Base-by-base conservation (phyloP, 768 basidiomycete genomes). In the Coprinellus micaceus region DNA sequence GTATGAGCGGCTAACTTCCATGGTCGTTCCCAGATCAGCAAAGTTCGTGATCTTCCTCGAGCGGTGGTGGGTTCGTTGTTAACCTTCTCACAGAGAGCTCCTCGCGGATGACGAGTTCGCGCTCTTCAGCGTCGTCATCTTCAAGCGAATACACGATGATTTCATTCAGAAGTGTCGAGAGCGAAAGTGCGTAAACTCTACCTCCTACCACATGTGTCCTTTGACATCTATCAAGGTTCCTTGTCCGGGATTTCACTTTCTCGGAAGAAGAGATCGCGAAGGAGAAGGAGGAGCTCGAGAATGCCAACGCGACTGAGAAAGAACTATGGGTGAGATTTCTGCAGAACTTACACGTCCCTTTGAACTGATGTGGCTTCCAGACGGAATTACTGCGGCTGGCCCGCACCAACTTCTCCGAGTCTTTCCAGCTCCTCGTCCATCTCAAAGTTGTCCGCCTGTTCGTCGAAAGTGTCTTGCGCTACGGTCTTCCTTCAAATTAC, bases 291-390 rank as follows among this genome's bases (percentile, higher is more conserved):
- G 96, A 96, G 50, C 74, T 97, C 12, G 82, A 85, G 29, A 77
- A 77, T n/a, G 85, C 94, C 2, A 86, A 87, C 60, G 78, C 81
- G 6, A 91, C 94, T 26, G 97, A 98, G 79, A 93, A 91, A 72
- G 96, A 99, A 66, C 85, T 97, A 48, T 98, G 97, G 97, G 95
- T 96, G n/a, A n/a, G n/a, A n/a, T n/a, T n/a, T n/a, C n/a, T n/a
- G n/a, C n/a, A 47, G 25, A 21, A 47, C 24, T 15, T 2, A 24
- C 26, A 19, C 36, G 33, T 36, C 17, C 33, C 21, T 17, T 15
- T 54, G 37, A 29, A 40, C 52, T 30, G 33, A 46, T 33, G 37
- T 17, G 28, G 21, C 33, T 21, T 21, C 15, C 63, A 98, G 95
- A 91, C 93, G 25, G 96, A 99, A 62, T 81, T 99, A 0, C 77